Evolutionary conservation across 768 basidiomycete genomes (phyloP), one percentile per base, ranked within the genome.

Genomic region (Rhodotorula paludigena): DNA sequence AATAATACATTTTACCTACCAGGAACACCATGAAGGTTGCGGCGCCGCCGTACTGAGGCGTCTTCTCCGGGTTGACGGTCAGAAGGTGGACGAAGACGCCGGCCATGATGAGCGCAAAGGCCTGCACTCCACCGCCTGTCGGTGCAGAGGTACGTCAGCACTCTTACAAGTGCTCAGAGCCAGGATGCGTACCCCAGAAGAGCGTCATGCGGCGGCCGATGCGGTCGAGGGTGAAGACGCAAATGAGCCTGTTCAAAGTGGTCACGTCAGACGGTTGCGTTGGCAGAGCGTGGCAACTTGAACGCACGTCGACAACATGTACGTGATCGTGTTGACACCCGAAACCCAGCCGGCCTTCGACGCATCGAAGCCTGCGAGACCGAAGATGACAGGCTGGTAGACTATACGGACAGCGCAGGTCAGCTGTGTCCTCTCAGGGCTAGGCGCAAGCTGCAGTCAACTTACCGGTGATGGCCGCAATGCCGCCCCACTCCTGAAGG

Each of bases 171-270:
- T 18, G 21, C 10, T 23, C 20, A 32, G 12, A n/a, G 52, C 7
- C 14, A 48, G 32, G 4, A 28, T 14, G 36, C 44, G 10, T 18
- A 35, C 58, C 58, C 58, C 45, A 48, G 48, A 49, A 60, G 47
- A 60, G 45, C n/a, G 47, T 48, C 3, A 28, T n/a, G 23, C 58
- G 58, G 21, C 58, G 58, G 23, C 58, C 58, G 36, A 49, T 30
- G 25, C 36, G 32, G 58, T 60, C 58, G 16, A 60, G 48, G 10
- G 58, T 60, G 58, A 60, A 38, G 48, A 60, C 58, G 58, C 47
- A 48, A 48, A 60, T 51, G n/a, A 60, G 47, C 47, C 44, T 49
- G 57, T 14, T n/a, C 25, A 58, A 28, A 15, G 32, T 4, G 15
- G 11, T 18, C 20, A 33, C 8, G n/a, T n/a, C 10, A 15, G 28